Percentiles rank a stretch among this genome's conserved stretches.
These are phyloP conservation scores for Alternaria metachromatica DNA, from an alignment of 2,329 filamentous ascomycete species.

Conservation along the genomic window DNA sequence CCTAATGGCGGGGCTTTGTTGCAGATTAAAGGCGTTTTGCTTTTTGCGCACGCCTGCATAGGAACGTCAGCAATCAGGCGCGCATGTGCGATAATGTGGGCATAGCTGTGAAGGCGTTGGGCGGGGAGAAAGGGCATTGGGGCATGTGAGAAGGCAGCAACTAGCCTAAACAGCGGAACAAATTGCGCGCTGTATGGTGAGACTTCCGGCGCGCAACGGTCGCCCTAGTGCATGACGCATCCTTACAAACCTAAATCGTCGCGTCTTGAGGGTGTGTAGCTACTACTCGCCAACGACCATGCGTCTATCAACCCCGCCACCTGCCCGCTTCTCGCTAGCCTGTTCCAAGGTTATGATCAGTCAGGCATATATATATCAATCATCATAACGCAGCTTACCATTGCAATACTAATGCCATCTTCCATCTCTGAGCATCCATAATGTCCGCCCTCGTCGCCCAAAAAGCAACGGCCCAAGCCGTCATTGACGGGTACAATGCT, in stretches of 20 bases:
- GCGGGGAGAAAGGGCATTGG: too few relatives aligned
- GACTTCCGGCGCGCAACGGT: not conserved
- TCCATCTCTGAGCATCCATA: not conserved
- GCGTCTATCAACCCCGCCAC: not conserved
- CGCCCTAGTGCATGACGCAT: not conserved
- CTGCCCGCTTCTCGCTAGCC: not conserved
- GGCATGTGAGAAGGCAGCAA: too few relatives aligned
- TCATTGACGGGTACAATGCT: not conserved
- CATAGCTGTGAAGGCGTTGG: too few relatives aligned
- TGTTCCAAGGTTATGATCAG: not conserved
- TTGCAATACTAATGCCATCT: not conserved
- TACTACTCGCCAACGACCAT: too few relatives aligned
- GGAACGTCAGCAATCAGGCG: too few relatives aligned
- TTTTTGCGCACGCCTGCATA: too few relatives aligned
- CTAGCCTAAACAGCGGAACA: too few relatives aligned
- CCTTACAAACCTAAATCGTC: not conserved
- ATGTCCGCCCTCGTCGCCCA: not conserved
- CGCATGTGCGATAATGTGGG: too few relatives aligned
- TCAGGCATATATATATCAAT: not conserved
- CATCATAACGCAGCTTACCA: not conserved
- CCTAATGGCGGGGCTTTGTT: too few relatives aligned
- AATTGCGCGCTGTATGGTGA: not conserved
- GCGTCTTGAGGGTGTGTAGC: too few relatives aligned
- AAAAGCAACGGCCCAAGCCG: not conserved
- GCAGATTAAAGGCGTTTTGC: too few relatives aligned